Base-by-base conservation (phyloP, 1,139 yeast species). In the Trichomonascaceae sp. region DNA sequence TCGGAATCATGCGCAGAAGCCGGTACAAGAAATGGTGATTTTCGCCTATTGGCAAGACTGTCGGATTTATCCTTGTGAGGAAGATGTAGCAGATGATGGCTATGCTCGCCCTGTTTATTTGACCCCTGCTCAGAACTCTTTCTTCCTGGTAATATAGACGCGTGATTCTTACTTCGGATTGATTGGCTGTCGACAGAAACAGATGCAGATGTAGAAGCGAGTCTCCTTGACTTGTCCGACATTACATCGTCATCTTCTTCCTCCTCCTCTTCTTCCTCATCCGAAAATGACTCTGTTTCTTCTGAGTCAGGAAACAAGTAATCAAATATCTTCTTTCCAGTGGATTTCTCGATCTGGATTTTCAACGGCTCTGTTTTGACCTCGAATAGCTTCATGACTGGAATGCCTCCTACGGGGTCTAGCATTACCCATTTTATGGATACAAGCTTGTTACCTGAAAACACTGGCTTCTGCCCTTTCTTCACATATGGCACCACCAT, bases 321-420 rank as follows among this genome's bases (percentile, higher is more conserved):
- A 12, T 76, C 76, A 66, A 85, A 79, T 22, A 90, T 64, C 56
- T 75, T 75, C 55, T 79, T 80, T 1, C 90, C 85, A 0, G 91
- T 80, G 2, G 73, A 71, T 63, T 84, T 83, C 62, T 90, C 96
- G 61, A 90, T 71, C 63, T 86, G 89, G 38, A 90, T 72, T 59
- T 82, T 80, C 53, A 89, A 66, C 0, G 97, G 96, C 59, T 81
- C 82, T 43, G 87, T 66, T 3, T 72, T 62, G 47, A 81, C 73
- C 13, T 72, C 70, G 56, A 82, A 73, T 47, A 77, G 73, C 22
- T 78, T 79, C 61, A 90, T 71, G 32, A 88, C 82, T 0, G 84
- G 78, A 49, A 90, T 90, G 2, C 97, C 97, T 4, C 96, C 97
- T 53, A 90, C 87, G 0, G 95, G 88, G 43, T 81, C 84, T 49